These are phyloP conservation scores for Pseudevernia furfuracea DNA, from an alignment of 495 filamentous ascomycete genomes.

Conservation along the genomic window DNA sequence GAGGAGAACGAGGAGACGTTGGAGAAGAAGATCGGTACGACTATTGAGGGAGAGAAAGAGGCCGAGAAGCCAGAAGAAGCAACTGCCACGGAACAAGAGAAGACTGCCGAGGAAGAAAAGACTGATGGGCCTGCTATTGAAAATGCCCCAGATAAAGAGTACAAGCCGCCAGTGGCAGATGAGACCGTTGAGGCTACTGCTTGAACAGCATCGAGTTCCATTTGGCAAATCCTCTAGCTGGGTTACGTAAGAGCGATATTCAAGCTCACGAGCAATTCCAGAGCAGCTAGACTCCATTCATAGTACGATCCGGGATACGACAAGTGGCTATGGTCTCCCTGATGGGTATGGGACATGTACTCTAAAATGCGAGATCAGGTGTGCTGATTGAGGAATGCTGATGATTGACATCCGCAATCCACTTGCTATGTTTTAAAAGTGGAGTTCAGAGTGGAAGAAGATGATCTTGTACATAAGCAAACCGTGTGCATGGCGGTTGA, in stretches of 20 bases:
- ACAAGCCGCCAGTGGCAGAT: constrained; percentile 23
- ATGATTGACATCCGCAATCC: not conserved
- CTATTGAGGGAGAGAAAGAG: constrained; percentile 25
- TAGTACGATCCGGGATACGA: not conserved
- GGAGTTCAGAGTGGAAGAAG: not conserved
- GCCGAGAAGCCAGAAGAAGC: constrained; percentile 38
- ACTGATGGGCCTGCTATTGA: constrained; percentile 24
- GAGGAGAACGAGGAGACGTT: constrained; percentile 30
- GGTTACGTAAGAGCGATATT: not conserved
- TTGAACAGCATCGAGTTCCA: not conserved
- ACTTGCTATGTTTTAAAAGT: not conserved
- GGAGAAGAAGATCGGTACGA: constrained; percentile 31
- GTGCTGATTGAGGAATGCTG: not conserved
- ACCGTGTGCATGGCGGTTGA: not conserved
- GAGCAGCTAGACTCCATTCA: not conserved
- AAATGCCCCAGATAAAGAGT: constrained; percentile 20
- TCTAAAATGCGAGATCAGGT: not conserved
- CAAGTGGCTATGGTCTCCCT: not conserved
- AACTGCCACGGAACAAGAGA: constrained; percentile 27
- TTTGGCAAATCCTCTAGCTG: not conserved
- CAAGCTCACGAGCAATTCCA: not conserved
- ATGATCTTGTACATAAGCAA: constrained; percentile 16
- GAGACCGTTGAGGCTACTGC: constrained; percentile 27
- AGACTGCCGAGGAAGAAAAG: constrained; percentile 28
- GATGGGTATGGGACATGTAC: not conserved